Percentiles rank a stretch among this genome's conserved stretches.
phyloP scores from a whole-genome alignment of 129 eudicot genomes.

The Tagetes patula region DNA sequence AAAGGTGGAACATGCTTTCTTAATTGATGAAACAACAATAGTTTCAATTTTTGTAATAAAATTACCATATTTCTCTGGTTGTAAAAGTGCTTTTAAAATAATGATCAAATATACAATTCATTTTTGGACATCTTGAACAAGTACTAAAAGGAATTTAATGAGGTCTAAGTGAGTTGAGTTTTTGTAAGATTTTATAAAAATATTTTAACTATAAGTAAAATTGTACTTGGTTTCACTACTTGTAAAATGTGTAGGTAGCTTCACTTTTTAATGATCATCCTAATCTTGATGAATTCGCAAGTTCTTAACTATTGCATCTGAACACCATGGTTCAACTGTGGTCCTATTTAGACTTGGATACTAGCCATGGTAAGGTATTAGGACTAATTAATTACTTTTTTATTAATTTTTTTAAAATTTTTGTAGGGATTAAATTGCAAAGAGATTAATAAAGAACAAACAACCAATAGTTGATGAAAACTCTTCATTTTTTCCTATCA shows the following conservation, averaged over 20 bases:
- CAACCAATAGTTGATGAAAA: neutral
- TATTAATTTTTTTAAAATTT: neutral
- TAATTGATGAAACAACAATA: conserved; percentile 9
- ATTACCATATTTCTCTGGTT: conserved; percentile 21
- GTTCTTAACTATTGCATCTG: conserved; percentile 65
- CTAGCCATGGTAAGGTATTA: conserved; percentile 50
- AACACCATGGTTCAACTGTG: conserved; percentile 56
- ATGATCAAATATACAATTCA: conserved; percentile 81
- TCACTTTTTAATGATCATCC: conserved; percentile 79
- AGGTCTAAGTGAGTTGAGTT: conserved; percentile 81
- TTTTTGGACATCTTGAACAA: conserved; percentile 83
- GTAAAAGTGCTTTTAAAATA: conserved; percentile 81
- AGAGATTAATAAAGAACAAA: neutral
- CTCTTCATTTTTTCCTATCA: neutral
- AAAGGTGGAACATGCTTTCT: conserved; percentile 48
- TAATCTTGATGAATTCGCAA: conserved; percentile 85
- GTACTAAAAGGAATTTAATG: conserved; percentile 86
- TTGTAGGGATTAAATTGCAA: neutral
- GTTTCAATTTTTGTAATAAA: neutral
- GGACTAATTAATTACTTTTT: neutral
- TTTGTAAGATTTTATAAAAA: conserved; percentile 12
- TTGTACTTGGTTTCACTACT: conserved; percentile 3
- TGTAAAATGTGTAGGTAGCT: conserved; percentile 60
- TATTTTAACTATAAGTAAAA: neutral
- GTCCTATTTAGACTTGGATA: conserved; percentile 45